These are phyloP conservation scores for Boletellus sp. DNA, from an alignment of 1,284 basidiomycete species.

Conservation along the genomic window DNA sequence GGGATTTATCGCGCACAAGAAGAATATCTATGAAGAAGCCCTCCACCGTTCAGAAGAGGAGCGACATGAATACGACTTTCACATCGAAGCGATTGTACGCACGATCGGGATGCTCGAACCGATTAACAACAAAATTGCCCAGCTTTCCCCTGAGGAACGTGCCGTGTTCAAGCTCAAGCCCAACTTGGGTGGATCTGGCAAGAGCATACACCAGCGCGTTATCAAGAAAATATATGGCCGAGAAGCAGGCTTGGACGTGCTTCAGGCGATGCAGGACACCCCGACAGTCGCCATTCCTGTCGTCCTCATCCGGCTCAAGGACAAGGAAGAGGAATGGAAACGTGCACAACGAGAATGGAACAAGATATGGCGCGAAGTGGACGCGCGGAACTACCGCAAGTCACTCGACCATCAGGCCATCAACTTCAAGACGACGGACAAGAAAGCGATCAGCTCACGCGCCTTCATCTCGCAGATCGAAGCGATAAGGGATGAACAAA, in stretches of 20 bases:
- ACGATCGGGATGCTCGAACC: constrained; percentile 93
- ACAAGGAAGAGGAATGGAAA: constrained; percentile 99
- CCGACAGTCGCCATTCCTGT: constrained; percentile 91
- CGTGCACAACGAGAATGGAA: constrained; percentile 99
- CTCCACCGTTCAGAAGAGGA: constrained; percentile 98
- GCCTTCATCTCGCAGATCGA: constrained; percentile 90
- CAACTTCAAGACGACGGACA: constrained; percentile 88
- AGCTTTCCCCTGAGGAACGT: constrained; percentile 80
- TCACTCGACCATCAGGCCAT: constrained; percentile 92
- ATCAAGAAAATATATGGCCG: constrained; percentile 97
- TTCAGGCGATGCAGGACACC: constrained; percentile 90
- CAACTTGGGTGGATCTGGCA: constrained; percentile 85
- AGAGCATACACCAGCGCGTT: constrained; percentile 90
- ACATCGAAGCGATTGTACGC: constrained; percentile 94
- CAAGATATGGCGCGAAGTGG: constrained; percentile 97
- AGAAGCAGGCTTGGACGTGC: constrained; percentile 84
- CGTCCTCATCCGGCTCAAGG: constrained; percentile 87
- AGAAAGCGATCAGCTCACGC: constrained; percentile 84
- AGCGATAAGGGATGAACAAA: constrained; percentile 82
- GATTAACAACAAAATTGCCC: constrained; percentile 84
- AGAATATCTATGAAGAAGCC: constrained; percentile 95
- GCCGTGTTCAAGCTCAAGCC: constrained; percentile 85
- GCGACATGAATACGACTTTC: constrained; percentile 98
- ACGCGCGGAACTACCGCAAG: constrained; percentile 90
- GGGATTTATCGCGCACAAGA: constrained; percentile 87